Evolutionary conservation across 176 grass and related monocot genomes (phyloP).

Genomic region (Calamus simplicifolius): DNA sequence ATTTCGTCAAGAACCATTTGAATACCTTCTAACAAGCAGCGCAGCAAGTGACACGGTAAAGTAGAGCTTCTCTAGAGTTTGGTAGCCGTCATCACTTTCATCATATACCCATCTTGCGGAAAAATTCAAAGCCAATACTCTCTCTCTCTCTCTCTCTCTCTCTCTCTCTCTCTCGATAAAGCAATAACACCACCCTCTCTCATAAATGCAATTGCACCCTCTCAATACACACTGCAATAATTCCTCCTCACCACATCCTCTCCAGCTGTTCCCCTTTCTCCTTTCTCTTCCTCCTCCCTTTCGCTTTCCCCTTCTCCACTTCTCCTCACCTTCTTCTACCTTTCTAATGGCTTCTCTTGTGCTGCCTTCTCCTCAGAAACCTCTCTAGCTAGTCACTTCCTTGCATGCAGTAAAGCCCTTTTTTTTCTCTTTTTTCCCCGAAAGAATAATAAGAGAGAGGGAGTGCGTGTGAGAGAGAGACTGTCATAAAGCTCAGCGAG

Average conservation of each 20-base stretch:
- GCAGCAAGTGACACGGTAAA: too few relatives aligned
- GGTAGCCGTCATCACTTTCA: slow-evolving; percentile 8
- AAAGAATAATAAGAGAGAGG: neutral
- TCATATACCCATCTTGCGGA: slow-evolving; percentile 19
- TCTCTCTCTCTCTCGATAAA: neutral
- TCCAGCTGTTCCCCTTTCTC: slow-evolving; percentile 21
- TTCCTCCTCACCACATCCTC: slow-evolving; percentile 71
- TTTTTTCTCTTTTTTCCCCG: neutral
- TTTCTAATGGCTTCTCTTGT: slow-evolving; percentile 11
- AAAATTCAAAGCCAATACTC: slow-evolving; percentile 3
- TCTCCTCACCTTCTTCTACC: neutral
- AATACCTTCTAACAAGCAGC: too few relatives aligned
- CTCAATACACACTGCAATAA: slow-evolving; percentile 72
- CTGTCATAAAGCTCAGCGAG: neutral
- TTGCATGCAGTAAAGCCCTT: slow-evolving; percentile 4
- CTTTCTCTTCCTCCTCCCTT: slow-evolving; percentile 10
- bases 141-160: slow-evolving; percentile 20
- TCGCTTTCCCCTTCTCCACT: slow-evolving; percentile 10
- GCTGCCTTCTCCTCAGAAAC: neutral
- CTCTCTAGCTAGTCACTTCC: neutral
- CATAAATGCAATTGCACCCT: slow-evolving; percentile 98
- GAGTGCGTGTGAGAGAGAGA: neutral
- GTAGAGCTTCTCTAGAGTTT: neutral
- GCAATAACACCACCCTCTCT: slow-evolving; percentile 54
- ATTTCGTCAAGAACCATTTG: too few relatives aligned